Evolutionary conservation across 78 protist species (phyloP), one percentile per base, ranked within the genome.

Genomic region (Isochrysis galbana): DNA sequence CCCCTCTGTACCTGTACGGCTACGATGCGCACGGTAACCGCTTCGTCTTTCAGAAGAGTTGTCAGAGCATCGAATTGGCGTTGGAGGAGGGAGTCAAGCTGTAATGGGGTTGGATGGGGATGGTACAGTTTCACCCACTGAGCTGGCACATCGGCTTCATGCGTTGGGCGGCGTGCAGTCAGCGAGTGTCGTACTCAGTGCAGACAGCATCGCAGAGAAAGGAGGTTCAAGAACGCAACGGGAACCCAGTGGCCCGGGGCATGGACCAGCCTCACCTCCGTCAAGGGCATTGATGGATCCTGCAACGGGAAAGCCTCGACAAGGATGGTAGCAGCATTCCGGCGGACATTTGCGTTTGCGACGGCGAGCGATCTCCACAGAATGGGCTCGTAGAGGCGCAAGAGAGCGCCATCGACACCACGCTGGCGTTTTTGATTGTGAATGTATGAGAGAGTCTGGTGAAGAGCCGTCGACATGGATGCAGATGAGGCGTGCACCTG

Each of bases 341-440:
- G 38, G 5, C 97, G 90, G 25, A 96, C 96, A 32, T 4, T n/a
- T 25, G 96, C 44, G 45, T 96, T 95, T 26, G 96, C 92, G 23
- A 82, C 96, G 34, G 32, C 47, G 41, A 96, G 82, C 29, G 96
- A 41, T n/a, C 97, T 55, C 90, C 87, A 96, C 26, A 96, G 42
- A 17, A 95, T 95, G 5, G 97, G 96, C 38, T 86, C 93, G 87
- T 95, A 96, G 46, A 91, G 77, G 19, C 96, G 87, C 34, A 88
- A 72, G 47, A 96, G 90, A 96, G 95, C 95, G 36, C 48, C 80
- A 29, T 96, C 97, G 29, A 95, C 93, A 0, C 95, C 96, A n/a
- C 93, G 94, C n/a, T 39, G 46, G 51, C 70, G 42, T 61, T 96
- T 95, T 51, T 87, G 87, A 4, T n/a, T 67, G 51, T 95, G 96